A percentile compares a stretch with the other conserved stretches of the same genome.
These are phyloP conservation scores for Chiua sp. DNA, from an alignment of 1,284 basidiomycete genomes.

Conservation along the genomic window DNA sequence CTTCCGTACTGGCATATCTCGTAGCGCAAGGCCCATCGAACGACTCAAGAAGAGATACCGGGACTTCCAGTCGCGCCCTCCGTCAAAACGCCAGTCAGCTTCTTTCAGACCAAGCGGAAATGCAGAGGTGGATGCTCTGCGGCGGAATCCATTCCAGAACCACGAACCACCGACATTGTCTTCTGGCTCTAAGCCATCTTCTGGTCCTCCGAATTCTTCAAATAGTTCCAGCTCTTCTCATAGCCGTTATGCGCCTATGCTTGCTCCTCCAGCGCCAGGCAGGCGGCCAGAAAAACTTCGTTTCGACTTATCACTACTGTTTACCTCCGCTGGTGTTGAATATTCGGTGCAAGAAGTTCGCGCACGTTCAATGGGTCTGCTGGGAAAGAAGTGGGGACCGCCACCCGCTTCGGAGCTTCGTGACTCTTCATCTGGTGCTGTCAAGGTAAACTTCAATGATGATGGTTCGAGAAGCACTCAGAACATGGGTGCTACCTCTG, in stretches of 20 bases:
- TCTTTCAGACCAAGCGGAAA: constrained; percentile 28
- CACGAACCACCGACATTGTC: constrained; percentile 41
- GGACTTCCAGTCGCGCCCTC: constrained; percentile 73
- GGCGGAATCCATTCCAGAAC: constrained; percentile 61
- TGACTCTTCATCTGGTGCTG: constrained; percentile 35
- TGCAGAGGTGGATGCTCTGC: constrained; percentile 47
- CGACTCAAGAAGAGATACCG: constrained; percentile 84
- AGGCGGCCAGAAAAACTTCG: constrained; percentile 72
- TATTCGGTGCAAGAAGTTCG: constrained; percentile 79
- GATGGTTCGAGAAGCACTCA: constrained; percentile 53
- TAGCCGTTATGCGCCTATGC: constrained; percentile 68
- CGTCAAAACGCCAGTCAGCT: constrained; percentile 34
- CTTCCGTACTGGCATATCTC: constrained; percentile 85
- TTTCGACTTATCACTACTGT: constrained; percentile 70
- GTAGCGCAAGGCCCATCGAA: constrained; percentile 82
- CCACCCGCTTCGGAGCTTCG: constrained; percentile 55
- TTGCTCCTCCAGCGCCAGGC: constrained; percentile 65
- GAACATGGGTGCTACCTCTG: constrained; percentile 40
- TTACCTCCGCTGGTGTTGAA: constrained; percentile 69
- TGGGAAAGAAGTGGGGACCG: constrained; percentile 81
- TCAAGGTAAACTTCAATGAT: constrained; percentile 58
- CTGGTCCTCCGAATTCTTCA: constrained; percentile 13
- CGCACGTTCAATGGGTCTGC: constrained; percentile 75
- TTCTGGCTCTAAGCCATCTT: constrained; percentile 31
- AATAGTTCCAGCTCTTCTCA: constrained; percentile 26